A percentile compares a stretch with the other conserved stretches of the same genome.
phyloP scores from a whole-genome alignment of 2,329 filamentous ascomycete genomes.

The Reticulascus tulasneorum region DNA sequence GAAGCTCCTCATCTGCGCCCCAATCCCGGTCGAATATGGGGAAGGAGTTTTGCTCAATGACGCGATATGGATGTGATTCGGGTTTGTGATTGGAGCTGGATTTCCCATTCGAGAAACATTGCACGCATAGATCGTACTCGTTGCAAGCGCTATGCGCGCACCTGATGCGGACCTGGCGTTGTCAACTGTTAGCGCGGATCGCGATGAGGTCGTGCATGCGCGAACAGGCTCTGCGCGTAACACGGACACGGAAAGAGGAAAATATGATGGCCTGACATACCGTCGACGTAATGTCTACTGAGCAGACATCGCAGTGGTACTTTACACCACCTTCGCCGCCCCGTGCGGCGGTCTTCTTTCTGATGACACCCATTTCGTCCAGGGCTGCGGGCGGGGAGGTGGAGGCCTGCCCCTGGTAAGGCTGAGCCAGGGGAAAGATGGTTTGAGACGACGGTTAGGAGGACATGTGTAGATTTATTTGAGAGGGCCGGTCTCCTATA shows the following conservation, averaged over 20 bases:
- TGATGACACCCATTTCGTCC: slow-evolving; percentile 79
- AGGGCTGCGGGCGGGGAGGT: slow-evolving; percentile 13
- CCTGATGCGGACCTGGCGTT: slow-evolving; percentile 77
- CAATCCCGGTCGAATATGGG: slow-evolving; percentile 93
- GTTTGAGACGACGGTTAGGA: slow-evolving; percentile 3
- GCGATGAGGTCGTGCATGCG: slow-evolving; percentile 2
- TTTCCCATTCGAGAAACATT: slow-evolving; percentile 84
- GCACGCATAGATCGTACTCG: slow-evolving; percentile 95
- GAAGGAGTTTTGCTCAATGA: slow-evolving; percentile 98
- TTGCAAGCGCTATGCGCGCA: slow-evolving; percentile 80
- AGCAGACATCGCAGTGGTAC: slow-evolving; percentile 96
- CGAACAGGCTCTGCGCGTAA: neutral
- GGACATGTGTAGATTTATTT: slow-evolving; percentile 3
- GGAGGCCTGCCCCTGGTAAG: slow-evolving; percentile 12
- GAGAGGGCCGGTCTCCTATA: accelerated
- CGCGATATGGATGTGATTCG: slow-evolving; percentile 78
- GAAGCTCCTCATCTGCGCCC: slow-evolving; percentile 95
- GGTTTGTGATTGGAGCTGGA: slow-evolving; percentile 82
- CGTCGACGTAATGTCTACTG: slow-evolving; percentile 93
- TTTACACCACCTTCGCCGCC: slow-evolving; percentile 87
- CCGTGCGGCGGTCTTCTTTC: slow-evolving; percentile 86
- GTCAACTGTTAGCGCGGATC: slow-evolving; percentile 13
- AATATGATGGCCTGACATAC: slow-evolving; percentile 48
- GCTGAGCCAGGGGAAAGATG: slow-evolving; percentile 8
- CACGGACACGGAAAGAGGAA: neutral